phyloP scores from a whole-genome alignment of 1,284 basidiomycete genomes.

The Phenoliferia sp. region DNA sequence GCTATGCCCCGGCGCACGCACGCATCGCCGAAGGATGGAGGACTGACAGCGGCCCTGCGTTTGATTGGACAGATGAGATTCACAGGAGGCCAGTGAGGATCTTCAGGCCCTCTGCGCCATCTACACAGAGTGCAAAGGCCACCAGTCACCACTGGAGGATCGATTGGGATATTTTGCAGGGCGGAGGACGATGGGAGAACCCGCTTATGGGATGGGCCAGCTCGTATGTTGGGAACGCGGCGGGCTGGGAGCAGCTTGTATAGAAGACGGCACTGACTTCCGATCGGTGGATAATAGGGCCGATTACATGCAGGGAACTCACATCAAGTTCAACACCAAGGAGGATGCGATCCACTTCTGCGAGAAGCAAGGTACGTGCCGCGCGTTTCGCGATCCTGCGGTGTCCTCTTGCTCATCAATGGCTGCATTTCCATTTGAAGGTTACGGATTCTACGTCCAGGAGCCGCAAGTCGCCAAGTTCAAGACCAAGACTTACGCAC shows the following conservation, averaged over 20 bases:
- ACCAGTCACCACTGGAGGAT: conserved; percentile 88
- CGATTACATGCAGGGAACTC: conserved; percentile 95
- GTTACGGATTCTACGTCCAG: conserved; percentile 43
- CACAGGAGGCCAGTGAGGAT: conserved; percentile 84
- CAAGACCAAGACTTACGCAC: conserved; percentile 38
- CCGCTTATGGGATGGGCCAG: conserved; percentile 96
- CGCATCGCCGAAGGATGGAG: neutral
- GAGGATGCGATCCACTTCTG: conserved; percentile 93
- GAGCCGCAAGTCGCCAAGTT: conserved; percentile 45
- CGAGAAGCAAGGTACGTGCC: conserved; percentile 69
- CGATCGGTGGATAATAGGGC: conserved; percentile 53
- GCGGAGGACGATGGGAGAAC: conserved; percentile 93
- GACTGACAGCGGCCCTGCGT: neutral
- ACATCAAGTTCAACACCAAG: conserved; percentile 78
- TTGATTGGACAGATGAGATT: conserved; percentile 59
- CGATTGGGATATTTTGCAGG: conserved; percentile 87
- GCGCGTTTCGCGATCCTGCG: conserved; percentile 37
- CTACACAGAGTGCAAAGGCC: conserved; percentile 87
- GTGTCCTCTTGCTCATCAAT: conserved; percentile 23
- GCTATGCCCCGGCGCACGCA: neutral
- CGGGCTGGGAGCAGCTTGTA: neutral
- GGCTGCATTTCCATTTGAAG: conserved; percentile 1
- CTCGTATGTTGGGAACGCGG: conserved; percentile 37
- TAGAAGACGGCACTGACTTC: neutral
- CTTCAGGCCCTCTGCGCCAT: conserved; percentile 88